Conservation (phyloP, 2,329 filamentous ascomycete species). For the Stromatinia cepivora region DNA sequence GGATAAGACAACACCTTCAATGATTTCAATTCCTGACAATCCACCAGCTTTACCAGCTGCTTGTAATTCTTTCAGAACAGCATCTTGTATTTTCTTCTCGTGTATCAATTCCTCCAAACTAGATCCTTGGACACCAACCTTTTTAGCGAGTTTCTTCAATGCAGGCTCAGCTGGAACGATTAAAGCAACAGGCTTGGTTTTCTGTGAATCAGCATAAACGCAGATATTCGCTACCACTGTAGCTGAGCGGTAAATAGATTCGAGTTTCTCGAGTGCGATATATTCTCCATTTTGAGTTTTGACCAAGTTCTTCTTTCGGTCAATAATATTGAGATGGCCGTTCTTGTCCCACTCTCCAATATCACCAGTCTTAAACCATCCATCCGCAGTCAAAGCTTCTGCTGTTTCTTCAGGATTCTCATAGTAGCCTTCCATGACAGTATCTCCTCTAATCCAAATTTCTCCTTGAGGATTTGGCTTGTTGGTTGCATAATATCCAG, state of each 20-base stretch:
- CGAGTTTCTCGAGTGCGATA: constrained; percentile 93
- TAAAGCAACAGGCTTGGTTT: constrained; percentile 78
- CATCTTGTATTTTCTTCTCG: constrained; percentile 62
- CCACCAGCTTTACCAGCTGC: constrained; percentile 64
- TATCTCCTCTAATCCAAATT: constrained; percentile 80
- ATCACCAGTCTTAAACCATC: constrained; percentile 97
- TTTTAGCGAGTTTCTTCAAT: constrained; percentile 59
- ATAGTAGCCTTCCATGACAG: constrained; percentile 77
- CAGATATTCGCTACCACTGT: constrained; percentile 84
- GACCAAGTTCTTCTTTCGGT: constrained; percentile 97
- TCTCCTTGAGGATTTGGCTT: constrained; percentile 81
- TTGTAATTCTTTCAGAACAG: constrained; percentile 68
- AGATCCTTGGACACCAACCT: constrained; percentile 63
- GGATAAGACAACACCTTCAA: constrained; percentile 73
- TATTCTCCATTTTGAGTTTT: constrained; percentile 96
- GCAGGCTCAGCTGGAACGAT: constrained; percentile 68
- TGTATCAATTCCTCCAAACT: constrained; percentile 64
- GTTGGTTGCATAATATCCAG: constrained; percentile 73
- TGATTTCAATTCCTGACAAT: constrained; percentile 69
- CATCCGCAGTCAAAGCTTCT: constrained; percentile 74
- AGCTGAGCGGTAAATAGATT: constrained; percentile 82
- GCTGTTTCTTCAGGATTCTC: constrained; percentile 83
- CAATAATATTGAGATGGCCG: constrained; percentile 83
- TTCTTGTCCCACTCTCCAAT: constrained; percentile 84
- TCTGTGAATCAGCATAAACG: constrained; percentile 74